Conservation (phyloP, 768 basidiomycete genomes). For the Pisolithus tinctorius region DNA sequence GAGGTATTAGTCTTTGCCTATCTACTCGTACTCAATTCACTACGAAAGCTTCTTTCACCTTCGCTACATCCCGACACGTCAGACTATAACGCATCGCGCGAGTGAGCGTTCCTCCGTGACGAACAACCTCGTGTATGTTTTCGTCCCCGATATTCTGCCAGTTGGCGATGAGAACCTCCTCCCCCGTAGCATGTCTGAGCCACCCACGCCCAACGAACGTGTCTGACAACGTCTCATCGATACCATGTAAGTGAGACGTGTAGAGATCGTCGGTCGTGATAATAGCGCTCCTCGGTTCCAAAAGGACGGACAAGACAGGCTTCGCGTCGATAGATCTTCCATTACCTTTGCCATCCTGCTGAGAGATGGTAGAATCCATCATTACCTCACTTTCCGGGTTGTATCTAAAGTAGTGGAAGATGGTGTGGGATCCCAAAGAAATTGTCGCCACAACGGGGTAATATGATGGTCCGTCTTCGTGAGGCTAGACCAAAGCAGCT, state of each 20-base stretch:
- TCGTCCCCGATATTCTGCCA: conserved; percentile 41
- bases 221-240: conserved; percentile 53
- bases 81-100: conserved; percentile 69
- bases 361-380: conserved; percentile 4
- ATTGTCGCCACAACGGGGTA: conserved; percentile 86
- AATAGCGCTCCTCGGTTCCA: conserved; percentile 83
- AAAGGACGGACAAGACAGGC: conserved; percentile 65
- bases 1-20: no score
- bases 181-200: conserved; percentile 19
- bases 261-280: conserved; percentile 71
- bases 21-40: no score
- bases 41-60: conserved; percentile 31
- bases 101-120: conserved; percentile 44
- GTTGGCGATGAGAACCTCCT: conserved; percentile 48
- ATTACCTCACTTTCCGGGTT: conserved; percentile 10
- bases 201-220: conserved; percentile 22
- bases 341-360: conserved; percentile 6
- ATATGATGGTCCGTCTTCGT: conserved; percentile 89
- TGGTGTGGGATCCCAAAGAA: conserved; percentile 75
- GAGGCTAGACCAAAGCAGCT: conserved; percentile 47
- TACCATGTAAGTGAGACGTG: conserved; percentile 73
- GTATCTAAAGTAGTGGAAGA: conserved; percentile 81
- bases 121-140: conserved; percentile 31
- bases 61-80: conserved; percentile 79
- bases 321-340: conserved; percentile 55